phyloP scores from a whole-genome alignment of 2,329 filamentous ascomycete species.

The Cladorrhinum sp. region DNA sequence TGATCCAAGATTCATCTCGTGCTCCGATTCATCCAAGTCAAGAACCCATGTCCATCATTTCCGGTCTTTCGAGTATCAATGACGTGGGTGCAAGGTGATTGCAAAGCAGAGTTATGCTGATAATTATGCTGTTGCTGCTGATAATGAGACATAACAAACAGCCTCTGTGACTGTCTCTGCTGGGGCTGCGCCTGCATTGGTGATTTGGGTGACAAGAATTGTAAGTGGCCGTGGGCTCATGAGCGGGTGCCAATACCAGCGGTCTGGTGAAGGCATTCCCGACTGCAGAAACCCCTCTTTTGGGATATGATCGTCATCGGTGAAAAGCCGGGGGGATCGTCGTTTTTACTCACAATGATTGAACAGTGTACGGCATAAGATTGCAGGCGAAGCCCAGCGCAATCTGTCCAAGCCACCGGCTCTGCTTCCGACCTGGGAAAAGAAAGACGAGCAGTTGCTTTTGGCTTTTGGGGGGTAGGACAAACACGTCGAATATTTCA shows the following conservation, averaged over 20 bases:
- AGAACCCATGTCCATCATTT: neutral
- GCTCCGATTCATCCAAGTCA: neutral
- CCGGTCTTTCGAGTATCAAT: neutral
- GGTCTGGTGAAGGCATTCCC: neutral
- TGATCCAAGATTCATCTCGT: neutral
- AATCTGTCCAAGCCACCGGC: neutral
- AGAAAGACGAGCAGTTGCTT: neutral
- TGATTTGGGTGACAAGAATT: neutral
- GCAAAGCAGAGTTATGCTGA: too few species aligned
- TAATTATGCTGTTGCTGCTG: too few species aligned
- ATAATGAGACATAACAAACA: too few species aligned
- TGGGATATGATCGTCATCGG: neutral
- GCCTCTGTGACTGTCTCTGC: neutral
- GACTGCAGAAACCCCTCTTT: neutral
- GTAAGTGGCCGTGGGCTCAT: neutral
- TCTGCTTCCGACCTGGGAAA: neutral
- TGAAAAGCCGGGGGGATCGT: neutral
- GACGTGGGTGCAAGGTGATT: too few species aligned
- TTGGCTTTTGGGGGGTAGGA: neutral
- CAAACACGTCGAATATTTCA: constrained; percentile 1
- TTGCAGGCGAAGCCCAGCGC: neutral
- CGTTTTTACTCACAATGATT: neutral
- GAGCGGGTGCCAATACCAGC: constrained; percentile 7
- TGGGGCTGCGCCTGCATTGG: neutral
- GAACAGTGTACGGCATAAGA: neutral